Evolutionary conservation across 768 basidiomycete genomes (phyloP).

Genomic region (Mycena belliarum): DNA sequence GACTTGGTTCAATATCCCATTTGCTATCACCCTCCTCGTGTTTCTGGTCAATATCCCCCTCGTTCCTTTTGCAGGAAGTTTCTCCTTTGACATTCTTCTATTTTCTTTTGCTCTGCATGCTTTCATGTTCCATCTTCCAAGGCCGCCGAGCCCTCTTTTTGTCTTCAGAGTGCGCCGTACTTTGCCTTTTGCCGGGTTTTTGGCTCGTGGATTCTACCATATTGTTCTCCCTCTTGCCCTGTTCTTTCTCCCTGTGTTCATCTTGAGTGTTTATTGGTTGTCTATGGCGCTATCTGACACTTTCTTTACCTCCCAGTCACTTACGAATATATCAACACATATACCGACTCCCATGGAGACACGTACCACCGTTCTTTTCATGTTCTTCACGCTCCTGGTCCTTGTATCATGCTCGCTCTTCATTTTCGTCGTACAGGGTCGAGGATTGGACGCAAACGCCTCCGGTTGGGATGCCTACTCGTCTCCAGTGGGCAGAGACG

Average conservation of each 20-base stretch:
- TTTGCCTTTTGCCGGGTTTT: conserved; percentile 48
- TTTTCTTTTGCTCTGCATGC: conserved; percentile 42
- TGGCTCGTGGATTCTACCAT: conserved; percentile 38
- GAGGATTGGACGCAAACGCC: not conserved
- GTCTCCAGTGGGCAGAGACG: conserved; percentile 38
- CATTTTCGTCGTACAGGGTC: conserved; percentile 32
- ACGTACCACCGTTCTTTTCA: conserved; percentile 41
- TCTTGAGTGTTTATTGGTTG: conserved; percentile 44
- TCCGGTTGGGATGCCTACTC: conserved; percentile 54
- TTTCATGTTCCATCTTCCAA: conserved; percentile 48
- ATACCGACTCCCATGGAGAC: conserved; percentile 49
- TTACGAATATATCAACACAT: conserved; percentile 5
- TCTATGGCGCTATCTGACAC: conserved; percentile 49
- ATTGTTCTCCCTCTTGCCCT: conserved; percentile 40
- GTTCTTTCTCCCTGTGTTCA: conserved; percentile 52
- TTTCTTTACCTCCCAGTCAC: conserved; percentile 22
- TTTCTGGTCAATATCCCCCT: conserved; percentile 44
- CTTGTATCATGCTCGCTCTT: conserved; percentile 36
- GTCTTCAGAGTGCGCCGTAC: conserved; percentile 37
- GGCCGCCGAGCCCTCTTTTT: conserved; percentile 44
- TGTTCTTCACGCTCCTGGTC: conserved; percentile 35
- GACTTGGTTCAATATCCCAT: conserved; percentile 35
- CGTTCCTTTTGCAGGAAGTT: conserved; percentile 41
- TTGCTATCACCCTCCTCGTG: conserved; percentile 38
- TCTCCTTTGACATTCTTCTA: conserved; percentile 43